Evolutionary conservation across 768 basidiomycete genomes (phyloP), one percentile per base, ranked within the genome.

Genomic region (Russula griseocarnosa): DNA sequence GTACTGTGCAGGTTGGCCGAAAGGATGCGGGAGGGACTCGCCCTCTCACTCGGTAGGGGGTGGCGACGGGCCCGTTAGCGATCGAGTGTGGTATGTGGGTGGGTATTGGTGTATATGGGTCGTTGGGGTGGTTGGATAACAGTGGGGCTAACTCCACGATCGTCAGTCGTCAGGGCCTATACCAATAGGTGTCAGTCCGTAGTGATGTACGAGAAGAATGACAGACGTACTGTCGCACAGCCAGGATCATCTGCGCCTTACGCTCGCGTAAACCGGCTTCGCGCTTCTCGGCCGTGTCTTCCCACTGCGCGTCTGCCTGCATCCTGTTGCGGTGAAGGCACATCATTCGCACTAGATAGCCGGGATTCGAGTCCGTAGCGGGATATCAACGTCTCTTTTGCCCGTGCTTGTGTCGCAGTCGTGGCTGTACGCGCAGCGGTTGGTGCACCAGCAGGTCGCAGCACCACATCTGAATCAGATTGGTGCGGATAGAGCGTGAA

Each of bases 191-290:
- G 53, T 62, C 28, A 63, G 46, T 5, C 36, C n/a, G 32, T 20
- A 8, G 32, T 47, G 11, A 57, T 22, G 24, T 30, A 14, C 34
- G 7, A 4, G 22, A 51, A 53, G 11, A 51, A 56, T 61, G 52
- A 52, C 7, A 18, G 11, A 87, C 90, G 69, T 71, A 93, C 92
- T 90, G 86, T 73, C 92, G 79, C 1, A 92, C 92, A 36, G 89
- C 91, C 66, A 94, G 73, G 63, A 94, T 84, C 92, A 94, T 93
- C 74, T 86, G 83, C 16, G 87, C 90, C 75, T 94, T 94, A 66
- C 91, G 77, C 70, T 92, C 89, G 69, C 78, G 79, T 70, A 94
- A 73, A 74, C 86, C 90, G 4, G 83, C 85, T 73, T 93, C 89
- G 42, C 92, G 79, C 76, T 85, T 86, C 72, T 88, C 88, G 16